Base-by-base conservation (phyloP, 2,329 filamentous ascomycete species). In the Chrysosphaeria jannelii region DNA sequence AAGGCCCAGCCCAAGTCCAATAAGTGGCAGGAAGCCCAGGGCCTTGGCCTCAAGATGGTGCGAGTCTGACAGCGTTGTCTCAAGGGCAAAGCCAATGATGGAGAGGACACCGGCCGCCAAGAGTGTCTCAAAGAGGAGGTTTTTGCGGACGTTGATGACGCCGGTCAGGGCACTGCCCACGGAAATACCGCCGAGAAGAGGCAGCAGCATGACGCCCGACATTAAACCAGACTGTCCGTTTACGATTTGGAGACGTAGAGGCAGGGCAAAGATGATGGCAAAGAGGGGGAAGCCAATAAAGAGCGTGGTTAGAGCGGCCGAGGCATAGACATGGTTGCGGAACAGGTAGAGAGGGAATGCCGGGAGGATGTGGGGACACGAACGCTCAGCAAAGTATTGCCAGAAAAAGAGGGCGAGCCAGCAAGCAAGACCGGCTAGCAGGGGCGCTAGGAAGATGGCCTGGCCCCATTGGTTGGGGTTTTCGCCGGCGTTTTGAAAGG, bases 1-100 rank as follows among this genome's bases (percentile, higher is more conserved):
- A 17, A 58, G 32, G 0, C 55, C 54, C 28, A 55, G 56, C 0
- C 54, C 54, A 14, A 59, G 34, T 3, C 55, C 55, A n/a, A 53
- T 39, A 25, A 59, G 49, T 0, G 44, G 42, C 24, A 57, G 33
- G 27, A 51, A 56, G 0, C 53, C 53, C 2, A 57, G 35, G 4
- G 48, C 39, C 30, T 50, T 56, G 2, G 42, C 34, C 29, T 53
- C 44, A 6, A 55, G 33, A 3, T 36, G 31, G 1, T 37, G 27
- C 3, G 35, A 35, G 22, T 28, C 33, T 4, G 39, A 40, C 8
- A 45, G 31, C 2, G 46, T 55, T 12, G 39, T 47, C 27, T 57
- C 35, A 3, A 57, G 36, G 3, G 42, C 52, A 21, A 48, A 53
- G 2, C 53, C 53, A 3, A 58, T 19, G 0, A 44, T 29, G 40